Evolutionary conservation across 108 stramenopile species (phyloP), one percentile per base, ranked within the genome.

Genomic region (Pseudonitzschia multiseries): DNA sequence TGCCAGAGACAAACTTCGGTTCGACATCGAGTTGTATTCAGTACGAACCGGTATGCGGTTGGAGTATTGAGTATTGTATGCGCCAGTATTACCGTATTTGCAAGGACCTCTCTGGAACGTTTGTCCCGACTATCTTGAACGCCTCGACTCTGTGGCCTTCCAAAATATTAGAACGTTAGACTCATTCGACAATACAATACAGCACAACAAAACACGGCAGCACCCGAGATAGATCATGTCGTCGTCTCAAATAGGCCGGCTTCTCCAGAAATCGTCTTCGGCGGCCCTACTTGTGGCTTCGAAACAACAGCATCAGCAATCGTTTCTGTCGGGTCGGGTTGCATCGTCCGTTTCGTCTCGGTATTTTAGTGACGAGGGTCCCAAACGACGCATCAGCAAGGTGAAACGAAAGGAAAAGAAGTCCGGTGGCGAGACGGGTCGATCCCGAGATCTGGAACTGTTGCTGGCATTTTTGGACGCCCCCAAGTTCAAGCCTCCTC

Each of bases 381-480:
- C 71, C 13, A 71, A 71, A 33, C 10, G 59, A 57, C 31, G 54
- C 14, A 22, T 71, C 24, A 20, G 20, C 59, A 71, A 71, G 26
- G 77, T 78, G 40, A 76, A 71, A 48, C 71, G 71, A 43, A 73
- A 73, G 73, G 44, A 54, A 21, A 73, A 70, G 73, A 41, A 68
- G 54, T 59, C 54, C 14, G 73, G 44, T 26, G 26, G 12, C 21
- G 59, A 46, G 6, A 44, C 29, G 36, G 66, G 65, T 2, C 68
- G 79, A 29, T 53, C 73, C 3, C 69, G 72, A 27, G 72, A 79
- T 53, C 41, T 79, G 69, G 72, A 85, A 62, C 51, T 81, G 21
- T 48, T 79, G 20, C 31, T 86, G 28, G 64, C 70, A 0, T 72
- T 77, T 20, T 62, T 87, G 65, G 80, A 87, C 64, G 82, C 82